Conservation (phyloP, 768 basidiomycete species). For the Sarcodon aspratus region DNA sequence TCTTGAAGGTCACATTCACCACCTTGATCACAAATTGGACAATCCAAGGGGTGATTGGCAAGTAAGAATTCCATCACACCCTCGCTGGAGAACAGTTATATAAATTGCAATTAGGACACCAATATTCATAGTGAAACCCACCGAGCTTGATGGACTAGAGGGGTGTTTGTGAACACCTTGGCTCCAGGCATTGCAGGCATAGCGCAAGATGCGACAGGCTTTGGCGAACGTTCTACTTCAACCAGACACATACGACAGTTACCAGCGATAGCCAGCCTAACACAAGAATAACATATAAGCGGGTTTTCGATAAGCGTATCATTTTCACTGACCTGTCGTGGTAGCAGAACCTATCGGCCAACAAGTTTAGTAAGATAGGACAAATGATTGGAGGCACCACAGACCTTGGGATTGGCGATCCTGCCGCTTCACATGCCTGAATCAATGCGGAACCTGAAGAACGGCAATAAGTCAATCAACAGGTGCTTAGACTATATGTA, state of each 20-base stretch:
- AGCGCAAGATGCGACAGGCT: constrained; percentile 92
- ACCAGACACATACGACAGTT: constrained; percentile 99
- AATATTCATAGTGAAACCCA: constrained; percentile 13
- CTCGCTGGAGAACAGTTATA: constrained; percentile 38
- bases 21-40: constrained; percentile 97
- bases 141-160: constrained; percentile 83
- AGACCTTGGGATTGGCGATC: constrained; percentile 70
- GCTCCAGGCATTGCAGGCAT: constrained; percentile 96
- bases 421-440: constrained; percentile 90
- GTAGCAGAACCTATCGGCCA: constrained; percentile 55
- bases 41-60: constrained; percentile 96
- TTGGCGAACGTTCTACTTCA: constrained; percentile 91
- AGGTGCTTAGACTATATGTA: not conserved
- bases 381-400: constrained; percentile 6
- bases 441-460: constrained; percentile 80
- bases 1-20: constrained; percentile 99
- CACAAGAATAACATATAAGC: constrained; percentile 11
- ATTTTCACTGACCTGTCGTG: constrained; percentile 56
- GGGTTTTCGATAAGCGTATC: not conserved
- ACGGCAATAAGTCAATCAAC: constrained; percentile 3
- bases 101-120: not conserved
- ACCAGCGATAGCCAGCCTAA: constrained; percentile 88
- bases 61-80: constrained; percentile 99
- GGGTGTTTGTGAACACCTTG: constrained; percentile 90
- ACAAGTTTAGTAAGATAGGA: not conserved